Base-by-base conservation (phyloP, 192 early-diverging fungal genomes). In the Hyaloraphidium curvatum region DNA sequence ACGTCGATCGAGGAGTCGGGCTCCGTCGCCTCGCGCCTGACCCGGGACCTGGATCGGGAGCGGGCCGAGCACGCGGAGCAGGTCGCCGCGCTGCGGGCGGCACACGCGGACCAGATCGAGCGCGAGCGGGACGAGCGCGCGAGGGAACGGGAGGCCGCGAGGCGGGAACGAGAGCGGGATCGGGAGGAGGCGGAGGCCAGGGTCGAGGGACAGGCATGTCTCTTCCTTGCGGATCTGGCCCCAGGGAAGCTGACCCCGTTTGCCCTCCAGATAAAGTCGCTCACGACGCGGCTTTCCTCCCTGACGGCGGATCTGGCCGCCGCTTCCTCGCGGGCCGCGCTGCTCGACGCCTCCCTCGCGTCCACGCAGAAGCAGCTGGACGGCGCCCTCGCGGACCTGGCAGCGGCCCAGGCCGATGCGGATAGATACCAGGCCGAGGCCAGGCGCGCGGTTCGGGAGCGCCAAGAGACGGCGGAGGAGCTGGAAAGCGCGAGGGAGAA, bases 41-140 rank as follows among this genome's bases (percentile, higher is more conserved):
- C 19, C 11, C 5, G 39, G 2, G 63, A 73, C 43, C 50, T 70
- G 31, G 67, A 72, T 5, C n/a, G 31, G 22, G 31, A 53, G 22
- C 58, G 59, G 51, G 29, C 64, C 3, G n/a, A 29, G 13, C 51
- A 62, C 30, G 58, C 66, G 11, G 63, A 71, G 21, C 56, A 66
- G 17, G 40, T 63, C 5, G 59, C 52, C 30, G 31, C 40, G 1
- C 55, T 69, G 29, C 31, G 60, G 54, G 31, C 62, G 26, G 33
- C 50, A 21, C 66, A 67, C 40, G 50, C 61, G 4, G 55, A 66
- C 30, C 54, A 71, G 22, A 21, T 64, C 9, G 55, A 61, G 2
- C n/a, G 40, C 3, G 70, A 76, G 39, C 40, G 55, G 35, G 71
- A 64, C 19, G n/a, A 25, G 1, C 22, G 41, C 33, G 23, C 50